A percentile compares a stretch with the other conserved stretches of the same genome.
These are phyloP conservation scores for Chaetomium tenue DNA, from an alignment of 495 filamentous ascomycete genomes.

Conservation along the genomic window DNA sequence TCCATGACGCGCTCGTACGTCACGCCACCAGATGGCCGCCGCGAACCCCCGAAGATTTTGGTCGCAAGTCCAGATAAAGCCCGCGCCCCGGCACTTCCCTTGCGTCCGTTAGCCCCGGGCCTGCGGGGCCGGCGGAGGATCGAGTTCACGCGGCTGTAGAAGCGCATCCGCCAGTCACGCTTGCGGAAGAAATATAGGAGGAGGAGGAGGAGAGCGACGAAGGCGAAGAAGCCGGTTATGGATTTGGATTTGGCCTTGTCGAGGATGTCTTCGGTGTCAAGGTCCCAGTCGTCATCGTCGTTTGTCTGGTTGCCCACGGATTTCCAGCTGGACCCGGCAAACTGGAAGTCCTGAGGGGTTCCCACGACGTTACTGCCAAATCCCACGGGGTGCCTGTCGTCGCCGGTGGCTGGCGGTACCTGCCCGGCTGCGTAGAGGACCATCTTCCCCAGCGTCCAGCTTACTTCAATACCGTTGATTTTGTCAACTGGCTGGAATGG, in stretches of 20 bases:
- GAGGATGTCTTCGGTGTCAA: slow-evolving; percentile 61
- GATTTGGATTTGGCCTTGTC: slow-evolving; percentile 66
- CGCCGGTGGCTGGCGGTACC: slow-evolving; percentile 60
- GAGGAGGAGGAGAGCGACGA: slow-evolving; percentile 63
- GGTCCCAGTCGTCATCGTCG: slow-evolving; percentile 61
- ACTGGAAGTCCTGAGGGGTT: slow-evolving; percentile 77
- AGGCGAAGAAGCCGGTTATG: slow-evolving; percentile 71
- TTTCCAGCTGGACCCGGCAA: slow-evolving; percentile 64
- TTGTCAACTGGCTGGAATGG: slow-evolving; percentile 93
- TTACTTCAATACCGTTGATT: slow-evolving; percentile 89
- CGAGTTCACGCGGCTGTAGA: slow-evolving; percentile 59
- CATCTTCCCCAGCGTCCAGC: slow-evolving; percentile 97
- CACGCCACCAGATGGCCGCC: slow-evolving; percentile 34
- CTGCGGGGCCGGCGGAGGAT: slow-evolving; percentile 53
- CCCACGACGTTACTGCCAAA: slow-evolving; percentile 75
- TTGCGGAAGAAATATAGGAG: slow-evolving; percentile 57
- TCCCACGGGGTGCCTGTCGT: slow-evolving; percentile 68
- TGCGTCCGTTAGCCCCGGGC: slow-evolving; percentile 43
- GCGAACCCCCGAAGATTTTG: slow-evolving; percentile 56
- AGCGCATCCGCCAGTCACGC: slow-evolving; percentile 65
- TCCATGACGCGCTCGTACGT: slow-evolving; percentile 85
- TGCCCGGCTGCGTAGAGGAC: slow-evolving; percentile 94
- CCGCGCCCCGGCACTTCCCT: slow-evolving; percentile 52
- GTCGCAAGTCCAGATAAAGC: slow-evolving; percentile 54
- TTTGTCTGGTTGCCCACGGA: slow-evolving; percentile 38